A percentile compares a stretch with the other conserved stretches of the same genome.
phyloP scores from a whole-genome alignment of 805 yeast genomes.

The Clavispora vitiphila region DNA sequence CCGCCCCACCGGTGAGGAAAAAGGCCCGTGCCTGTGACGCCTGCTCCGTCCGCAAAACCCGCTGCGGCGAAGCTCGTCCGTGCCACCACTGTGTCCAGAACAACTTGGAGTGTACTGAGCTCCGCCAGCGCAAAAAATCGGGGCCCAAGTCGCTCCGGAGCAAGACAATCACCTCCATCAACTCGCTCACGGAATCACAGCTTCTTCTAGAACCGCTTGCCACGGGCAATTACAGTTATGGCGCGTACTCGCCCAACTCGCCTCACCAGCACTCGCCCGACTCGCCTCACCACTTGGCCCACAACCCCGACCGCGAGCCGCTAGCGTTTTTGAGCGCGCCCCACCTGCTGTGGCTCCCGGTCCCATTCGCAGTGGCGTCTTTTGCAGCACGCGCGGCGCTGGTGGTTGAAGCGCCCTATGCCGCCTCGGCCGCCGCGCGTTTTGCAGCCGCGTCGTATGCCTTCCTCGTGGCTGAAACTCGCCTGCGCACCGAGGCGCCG shows the following conservation, averaged over 20 bases:
- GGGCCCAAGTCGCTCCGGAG: conserved; percentile 37
- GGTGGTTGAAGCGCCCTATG: background rate
- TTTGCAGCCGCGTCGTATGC: conserved; percentile 7
- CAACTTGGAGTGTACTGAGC: conserved; percentile 31
- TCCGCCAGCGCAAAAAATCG: conserved; percentile 34
- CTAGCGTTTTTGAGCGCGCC: conserved; percentile 2
- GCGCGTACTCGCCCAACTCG: too few relatives aligned
- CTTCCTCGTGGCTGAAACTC: conserved; percentile 4
- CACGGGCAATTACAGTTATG: background rate
- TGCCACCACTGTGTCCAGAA: conserved; percentile 36
- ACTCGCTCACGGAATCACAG: conserved; percentile 7
- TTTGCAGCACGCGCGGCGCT: background rate
- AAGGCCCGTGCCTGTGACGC: conserved; percentile 38
- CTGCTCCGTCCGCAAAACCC: conserved; percentile 37
- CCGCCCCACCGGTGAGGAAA: conserved; percentile 7
- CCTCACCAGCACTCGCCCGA: too few relatives aligned
- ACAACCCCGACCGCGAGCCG: conserved; percentile 2
- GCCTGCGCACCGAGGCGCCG: conserved; percentile 1
- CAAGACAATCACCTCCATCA: conserved; percentile 31
- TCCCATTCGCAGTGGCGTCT: background rate
- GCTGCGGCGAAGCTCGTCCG: conserved; percentile 35
- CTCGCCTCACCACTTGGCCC: too few relatives aligned
- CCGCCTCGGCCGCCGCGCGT: background rate
- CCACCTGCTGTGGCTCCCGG: background rate
- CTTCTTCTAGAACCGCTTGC: too few relatives aligned